Base-by-base conservation (phyloP, 1,284 basidiomycete species). In the Malassezia slooffiae region DNA sequence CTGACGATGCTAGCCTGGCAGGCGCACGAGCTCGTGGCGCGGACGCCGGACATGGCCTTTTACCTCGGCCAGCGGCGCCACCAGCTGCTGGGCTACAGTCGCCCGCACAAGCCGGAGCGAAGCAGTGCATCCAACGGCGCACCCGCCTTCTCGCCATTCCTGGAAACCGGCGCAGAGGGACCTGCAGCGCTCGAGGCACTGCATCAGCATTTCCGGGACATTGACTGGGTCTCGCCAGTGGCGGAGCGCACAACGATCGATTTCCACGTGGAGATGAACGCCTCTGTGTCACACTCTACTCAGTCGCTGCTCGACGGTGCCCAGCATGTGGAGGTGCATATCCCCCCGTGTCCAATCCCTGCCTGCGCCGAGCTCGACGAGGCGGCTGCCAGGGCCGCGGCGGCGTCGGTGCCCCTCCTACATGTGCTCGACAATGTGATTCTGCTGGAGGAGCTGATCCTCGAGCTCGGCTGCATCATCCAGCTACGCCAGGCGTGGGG, bases 391-490 rank as follows among this genome's bases (percentile, higher is more conserved):
- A 26, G 24, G 24, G 8, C 24, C 7, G 24, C 12, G n/a, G n/a
- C n/a, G n/a, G n/a, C 22, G 16, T 17, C 17, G 3, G 17, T 33
- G 24, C 35, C 43, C 0, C 23, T 45, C 3, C 23, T 30, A 8
- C 12, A 34, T 10, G 69, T 93, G 45, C 72, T 97, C 59, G 93
- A 97, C 70, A 96, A 97, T 64, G 82, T 90, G 20, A 87, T 97
- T 16, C 80, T 97, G 38, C 70, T 97, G 50, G 90, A 97, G 71
- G 91, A 97, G 72, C 82, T 83, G 47, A 82, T 96, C 59, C 93
- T 96, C 73, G 91, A 97, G 70, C 72, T 93, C 37, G 80, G 82
- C 22, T 85, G 85, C 16, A 81, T 91, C 47, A 78, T 93, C 43
- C 82, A 84, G 70, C 85, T 84, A 5, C 43, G 43, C 22, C 26